A percentile compares a stretch with the other conserved stretches of the same genome.
These are phyloP conservation scores for Nemania bipapillata DNA, from an alignment of 2,329 filamentous ascomycete genomes.

Conservation along the genomic window DNA sequence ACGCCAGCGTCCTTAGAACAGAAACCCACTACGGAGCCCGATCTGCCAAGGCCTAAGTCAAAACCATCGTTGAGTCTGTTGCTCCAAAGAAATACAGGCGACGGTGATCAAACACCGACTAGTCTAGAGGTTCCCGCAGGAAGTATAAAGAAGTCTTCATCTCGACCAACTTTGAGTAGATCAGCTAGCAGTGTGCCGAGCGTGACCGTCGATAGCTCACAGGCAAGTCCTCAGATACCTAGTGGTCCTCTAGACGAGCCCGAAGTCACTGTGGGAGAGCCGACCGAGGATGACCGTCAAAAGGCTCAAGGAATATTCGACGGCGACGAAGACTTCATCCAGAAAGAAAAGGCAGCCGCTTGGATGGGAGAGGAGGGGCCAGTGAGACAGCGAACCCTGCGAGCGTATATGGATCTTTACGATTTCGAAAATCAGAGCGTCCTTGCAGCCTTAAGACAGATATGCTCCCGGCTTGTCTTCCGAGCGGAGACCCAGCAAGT, in stretches of 20 bases:
- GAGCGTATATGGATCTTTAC: constrained; percentile 91
- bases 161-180: constrained; percentile 58
- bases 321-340: constrained; percentile 82
- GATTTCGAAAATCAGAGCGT: constrained; percentile 86
- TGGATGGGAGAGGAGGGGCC: constrained; percentile 84
- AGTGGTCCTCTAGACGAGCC: constrained; percentile 67
- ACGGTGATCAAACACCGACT: constrained; percentile 36
- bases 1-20: constrained; percentile 1
- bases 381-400: constrained; percentile 67
- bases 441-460: constrained; percentile 77
- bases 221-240: constrained; percentile 60
- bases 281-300: constrained; percentile 75
- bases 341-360: constrained; percentile 81
- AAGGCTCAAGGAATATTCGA: constrained; percentile 86
- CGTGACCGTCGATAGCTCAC: constrained; percentile 38
- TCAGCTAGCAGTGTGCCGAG: constrained; percentile 52
- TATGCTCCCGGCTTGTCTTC: constrained; percentile 84
- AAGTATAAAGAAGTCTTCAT: constrained; percentile 53
- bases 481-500: constrained; percentile 96
- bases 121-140: constrained; percentile 54
- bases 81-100: constrained; percentile 40
- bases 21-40: constrained; percentile 11
- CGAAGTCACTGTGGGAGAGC: constrained; percentile 67
- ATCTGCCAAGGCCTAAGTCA: constrained; percentile 24
- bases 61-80: constrained; percentile 38